Conservation (phyloP, 2,329 filamentous ascomycete genomes). For the Fusarium fracticaudum region DNA sequence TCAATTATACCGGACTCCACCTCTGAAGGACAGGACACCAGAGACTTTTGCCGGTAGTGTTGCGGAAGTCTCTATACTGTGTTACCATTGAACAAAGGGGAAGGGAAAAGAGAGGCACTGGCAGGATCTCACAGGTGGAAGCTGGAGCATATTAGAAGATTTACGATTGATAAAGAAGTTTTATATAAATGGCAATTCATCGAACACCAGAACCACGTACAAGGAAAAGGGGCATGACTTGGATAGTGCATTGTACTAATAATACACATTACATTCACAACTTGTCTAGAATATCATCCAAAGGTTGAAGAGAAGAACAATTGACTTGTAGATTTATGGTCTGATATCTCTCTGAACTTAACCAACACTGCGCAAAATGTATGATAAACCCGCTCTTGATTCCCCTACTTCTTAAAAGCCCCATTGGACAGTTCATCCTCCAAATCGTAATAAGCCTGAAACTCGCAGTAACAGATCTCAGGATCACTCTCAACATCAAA, state of each 20-base stretch:
- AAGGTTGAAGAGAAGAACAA: background rate
- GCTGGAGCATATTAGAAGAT: background rate
- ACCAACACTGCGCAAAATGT: background rate
- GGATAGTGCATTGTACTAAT: background rate
- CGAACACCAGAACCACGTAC: rapidly evolving
- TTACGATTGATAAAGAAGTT: rapidly evolving
- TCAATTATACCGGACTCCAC: background rate
- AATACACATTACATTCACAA: too few species aligned
- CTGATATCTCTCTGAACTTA: background rate
- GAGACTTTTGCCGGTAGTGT: too few species aligned
- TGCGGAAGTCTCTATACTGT: too few species aligned
- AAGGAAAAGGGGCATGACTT: background rate
- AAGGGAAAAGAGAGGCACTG: too few species aligned
- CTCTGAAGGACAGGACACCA: too few species aligned
- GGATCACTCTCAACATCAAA: slow-evolving; percentile 44
- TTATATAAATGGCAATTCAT: background rate
- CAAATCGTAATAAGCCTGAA: slow-evolving; percentile 43
- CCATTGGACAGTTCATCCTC: slow-evolving; percentile 38
- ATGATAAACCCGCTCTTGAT: rapidly evolving
- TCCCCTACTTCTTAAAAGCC: slow-evolving; percentile 33
- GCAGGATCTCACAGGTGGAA: too few species aligned
- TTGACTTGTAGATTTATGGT: background rate
- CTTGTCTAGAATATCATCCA: rapidly evolving
- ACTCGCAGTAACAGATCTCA: slow-evolving; percentile 41
- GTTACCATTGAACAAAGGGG: too few species aligned